Percentiles rank a stretch among this genome's conserved stretches.
phyloP scores from a whole-genome alignment of 2,329 filamentous ascomycete genomes.

The Penicillium frequentans region DNA sequence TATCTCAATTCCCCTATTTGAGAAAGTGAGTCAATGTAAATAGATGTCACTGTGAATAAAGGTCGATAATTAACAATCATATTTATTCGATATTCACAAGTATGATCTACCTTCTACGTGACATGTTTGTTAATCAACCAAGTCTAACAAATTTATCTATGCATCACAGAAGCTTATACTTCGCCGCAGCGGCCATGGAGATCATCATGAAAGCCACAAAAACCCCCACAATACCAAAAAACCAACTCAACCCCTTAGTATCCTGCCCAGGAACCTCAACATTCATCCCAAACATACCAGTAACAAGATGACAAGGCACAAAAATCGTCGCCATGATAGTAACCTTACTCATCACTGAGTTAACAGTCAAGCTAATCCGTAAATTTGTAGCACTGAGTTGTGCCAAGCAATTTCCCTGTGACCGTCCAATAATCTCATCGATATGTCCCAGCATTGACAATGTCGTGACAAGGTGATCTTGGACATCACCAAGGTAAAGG shows the following conservation, averaged over 20 bases:
- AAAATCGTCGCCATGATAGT: slow-evolving; percentile 90
- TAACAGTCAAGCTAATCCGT: slow-evolving; percentile 78
- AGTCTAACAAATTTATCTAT: not conserved
- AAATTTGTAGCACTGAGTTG: slow-evolving; percentile 91
- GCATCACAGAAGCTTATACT: slow-evolving; percentile 34
- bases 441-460: slow-evolving; percentile 90
- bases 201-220: slow-evolving; percentile 42
- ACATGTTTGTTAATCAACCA: too few relatives aligned
- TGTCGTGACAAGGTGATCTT: slow-evolving; percentile 98
- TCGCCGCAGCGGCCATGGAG: slow-evolving; percentile 34
- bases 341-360: slow-evolving; percentile 87
- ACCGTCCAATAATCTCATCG: slow-evolving; percentile 91
- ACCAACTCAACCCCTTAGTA: slow-evolving; percentile 41
- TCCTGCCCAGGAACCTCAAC: slow-evolving; percentile 46
- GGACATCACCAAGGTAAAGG: slow-evolving; percentile 92
- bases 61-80: not conserved
- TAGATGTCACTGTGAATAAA: not conserved
- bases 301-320: slow-evolving; percentile 88
- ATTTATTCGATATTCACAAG: not conserved
- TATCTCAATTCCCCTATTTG: too few relatives aligned
- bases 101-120: not conserved
- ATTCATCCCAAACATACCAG: slow-evolving; percentile 56
- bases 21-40: not conserved
- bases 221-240: slow-evolving; percentile 48
- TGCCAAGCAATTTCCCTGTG: slow-evolving; percentile 91